A percentile compares a stretch with the other conserved stretches of the same genome.
phyloP scores from a whole-genome alignment of 1,284 basidiomycete genomes.

The Cryptococcus depauperatus region DNA sequence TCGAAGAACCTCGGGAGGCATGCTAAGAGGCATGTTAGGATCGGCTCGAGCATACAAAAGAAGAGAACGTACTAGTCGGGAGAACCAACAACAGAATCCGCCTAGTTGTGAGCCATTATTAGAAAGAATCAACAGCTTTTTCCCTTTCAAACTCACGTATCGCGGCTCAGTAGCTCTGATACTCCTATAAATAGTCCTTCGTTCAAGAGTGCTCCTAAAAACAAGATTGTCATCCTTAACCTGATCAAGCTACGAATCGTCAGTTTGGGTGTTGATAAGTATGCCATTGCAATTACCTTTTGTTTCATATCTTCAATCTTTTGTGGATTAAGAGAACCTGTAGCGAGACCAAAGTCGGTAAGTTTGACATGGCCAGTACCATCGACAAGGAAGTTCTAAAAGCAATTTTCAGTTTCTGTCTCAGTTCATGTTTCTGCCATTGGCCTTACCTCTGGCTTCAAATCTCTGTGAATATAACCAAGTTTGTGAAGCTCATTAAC shows the following conservation, averaged over 20 bases:
- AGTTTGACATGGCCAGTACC: conserved; percentile 93
- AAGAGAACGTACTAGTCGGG: conserved; percentile 67
- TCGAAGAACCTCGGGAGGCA: conserved; percentile 71
- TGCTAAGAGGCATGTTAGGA: conserved; percentile 21
- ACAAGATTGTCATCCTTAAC: conserved; percentile 90
- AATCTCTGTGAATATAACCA: conserved; percentile 93
- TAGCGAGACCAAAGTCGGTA: conserved; percentile 96
- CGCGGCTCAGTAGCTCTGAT: conserved; percentile 84
- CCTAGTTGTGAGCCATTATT: too few relatives aligned
- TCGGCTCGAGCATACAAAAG: background rate
- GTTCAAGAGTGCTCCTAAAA: conserved; percentile 86
- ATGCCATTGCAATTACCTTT: conserved; percentile 53
- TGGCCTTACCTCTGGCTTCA: conserved; percentile 79
- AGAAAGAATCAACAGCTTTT: too few relatives aligned
- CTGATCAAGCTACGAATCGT: conserved; percentile 66
- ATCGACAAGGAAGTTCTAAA: conserved; percentile 93
- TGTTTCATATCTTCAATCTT: conserved; percentile 90
- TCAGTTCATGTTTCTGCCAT: conserved; percentile 15
- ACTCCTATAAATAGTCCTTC: conserved; percentile 88
- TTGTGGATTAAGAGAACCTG: conserved; percentile 89
- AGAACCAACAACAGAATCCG: conserved; percentile 95
- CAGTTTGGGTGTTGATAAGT: background rate
- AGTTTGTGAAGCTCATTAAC: conserved; percentile 88
- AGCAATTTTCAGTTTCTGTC: too few relatives aligned
- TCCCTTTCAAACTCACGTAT: conserved; percentile 52